phyloP scores from a whole-genome alignment of 1,284 basidiomycete species.

The Marasmius fiardii region DNA sequence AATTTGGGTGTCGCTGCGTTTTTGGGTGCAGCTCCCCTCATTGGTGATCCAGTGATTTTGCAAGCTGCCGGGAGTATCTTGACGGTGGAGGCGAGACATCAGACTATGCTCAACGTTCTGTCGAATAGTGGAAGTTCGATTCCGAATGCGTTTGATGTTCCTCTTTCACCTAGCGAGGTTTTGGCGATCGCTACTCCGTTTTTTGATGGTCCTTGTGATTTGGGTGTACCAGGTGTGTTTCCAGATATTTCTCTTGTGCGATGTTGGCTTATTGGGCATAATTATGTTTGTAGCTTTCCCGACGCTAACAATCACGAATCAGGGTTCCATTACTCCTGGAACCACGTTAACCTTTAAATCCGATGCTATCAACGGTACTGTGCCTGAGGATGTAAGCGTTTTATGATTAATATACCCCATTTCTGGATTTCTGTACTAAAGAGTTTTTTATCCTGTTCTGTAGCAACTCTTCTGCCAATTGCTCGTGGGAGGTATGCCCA shows the following conservation, averaged over 20 bases:
- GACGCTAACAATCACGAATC: conserved; percentile 61
- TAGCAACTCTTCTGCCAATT: too few relatives aligned
- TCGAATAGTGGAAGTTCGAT: conserved; percentile 54
- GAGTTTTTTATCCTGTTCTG: too few relatives aligned
- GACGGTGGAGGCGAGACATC: conserved; percentile 81
- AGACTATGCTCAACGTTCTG: conserved; percentile 72
- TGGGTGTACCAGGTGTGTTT: conserved; percentile 54
- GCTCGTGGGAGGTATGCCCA: too few relatives aligned
- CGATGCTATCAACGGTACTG: conserved; percentile 49
- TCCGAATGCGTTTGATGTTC: conserved; percentile 69
- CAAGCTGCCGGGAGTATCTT: conserved; percentile 74
- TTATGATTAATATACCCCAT: too few relatives aligned
- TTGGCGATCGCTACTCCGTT: conserved; percentile 72
- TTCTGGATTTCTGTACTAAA: too few relatives aligned
- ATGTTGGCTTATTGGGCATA: background rate
- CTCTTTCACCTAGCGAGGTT: conserved; percentile 65
- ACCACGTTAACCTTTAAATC: conserved; percentile 61
- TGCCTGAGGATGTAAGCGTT: conserved; percentile 39
- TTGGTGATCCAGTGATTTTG: conserved; percentile 63
- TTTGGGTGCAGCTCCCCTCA: conserved; percentile 68
- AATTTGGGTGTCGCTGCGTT: conserved; percentile 78
- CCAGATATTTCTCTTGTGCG: conserved; percentile 1
- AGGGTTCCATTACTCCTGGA: conserved; percentile 49
- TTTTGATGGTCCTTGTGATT: conserved; percentile 64
- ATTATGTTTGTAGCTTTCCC: conserved; percentile 47